Conservation (phyloP, 805 yeast genomes). For the Pichia nanzhaoensis region DNA sequence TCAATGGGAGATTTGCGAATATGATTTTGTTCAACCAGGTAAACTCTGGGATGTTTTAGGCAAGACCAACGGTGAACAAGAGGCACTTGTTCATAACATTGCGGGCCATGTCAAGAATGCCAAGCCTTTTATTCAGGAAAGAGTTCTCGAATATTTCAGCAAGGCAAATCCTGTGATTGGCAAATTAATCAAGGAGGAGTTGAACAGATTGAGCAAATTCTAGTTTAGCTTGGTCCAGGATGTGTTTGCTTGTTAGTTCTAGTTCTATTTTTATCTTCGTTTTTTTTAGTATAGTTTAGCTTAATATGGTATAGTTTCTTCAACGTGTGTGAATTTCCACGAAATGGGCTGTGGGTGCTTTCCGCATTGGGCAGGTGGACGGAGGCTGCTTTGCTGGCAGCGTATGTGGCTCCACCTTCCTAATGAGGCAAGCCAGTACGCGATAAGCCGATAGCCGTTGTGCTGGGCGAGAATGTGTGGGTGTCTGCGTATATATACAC, state of each 20-base stretch:
- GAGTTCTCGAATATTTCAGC: conserved; percentile 68
- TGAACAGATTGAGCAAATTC: conserved; percentile 13
- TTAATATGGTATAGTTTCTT: neutral
- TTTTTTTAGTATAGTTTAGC: neutral
- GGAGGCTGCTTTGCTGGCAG: too few species aligned
- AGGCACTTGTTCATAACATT: conserved; percentile 74
- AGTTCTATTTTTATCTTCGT: neutral
- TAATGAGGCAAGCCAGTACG: neutral
- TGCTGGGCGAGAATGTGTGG: too few species aligned
- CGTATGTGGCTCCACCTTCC: neutral
- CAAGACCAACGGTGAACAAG: conserved; percentile 75
- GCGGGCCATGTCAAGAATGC: conserved; percentile 70
- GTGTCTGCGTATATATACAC: too few species aligned
- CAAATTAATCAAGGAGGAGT: conserved; percentile 55
- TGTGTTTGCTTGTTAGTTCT: too few species aligned
- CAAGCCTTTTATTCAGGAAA: conserved; percentile 66
- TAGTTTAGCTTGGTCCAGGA: too few species aligned
- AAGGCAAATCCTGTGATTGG: conserved; percentile 70
- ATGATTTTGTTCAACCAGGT: conserved; percentile 73
- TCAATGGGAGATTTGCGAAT: conserved; percentile 73
- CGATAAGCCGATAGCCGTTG: neutral
- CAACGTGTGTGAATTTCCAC: too few species aligned
- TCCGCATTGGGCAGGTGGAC: neutral
- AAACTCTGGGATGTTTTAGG: conserved; percentile 74
- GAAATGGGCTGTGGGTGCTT: too few species aligned